Evolutionary conservation across 164 flowering plant genomes (phyloP).

Genomic region (Magnolia sinica): DNA sequence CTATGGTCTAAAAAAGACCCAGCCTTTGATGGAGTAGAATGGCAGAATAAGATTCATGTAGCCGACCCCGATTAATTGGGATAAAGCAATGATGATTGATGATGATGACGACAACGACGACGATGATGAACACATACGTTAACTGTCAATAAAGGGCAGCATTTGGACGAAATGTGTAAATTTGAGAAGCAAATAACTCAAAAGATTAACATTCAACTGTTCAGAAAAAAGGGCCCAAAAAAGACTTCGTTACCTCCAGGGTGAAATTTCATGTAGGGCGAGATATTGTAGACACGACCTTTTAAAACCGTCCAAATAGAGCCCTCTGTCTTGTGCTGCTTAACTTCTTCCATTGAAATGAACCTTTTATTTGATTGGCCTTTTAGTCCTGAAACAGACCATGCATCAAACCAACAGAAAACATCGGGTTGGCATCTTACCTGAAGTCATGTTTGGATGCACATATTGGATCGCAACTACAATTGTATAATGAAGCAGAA

Average conservation of each 20-base stretch:
- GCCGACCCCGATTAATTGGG: no score
- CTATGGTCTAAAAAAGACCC: no score
- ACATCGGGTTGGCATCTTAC: background rate
- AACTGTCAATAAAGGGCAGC: no score
- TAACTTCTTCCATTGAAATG: constrained; percentile 79
- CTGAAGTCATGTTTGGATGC: background rate
- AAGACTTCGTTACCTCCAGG: constrained; percentile 70
- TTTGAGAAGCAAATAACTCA: background rate
- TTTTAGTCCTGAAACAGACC: constrained; percentile 54
- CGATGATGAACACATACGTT: no score
- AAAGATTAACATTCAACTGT: background rate
- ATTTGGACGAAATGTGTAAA: background rate
- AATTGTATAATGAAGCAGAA: background rate
- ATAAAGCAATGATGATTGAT: background rate
- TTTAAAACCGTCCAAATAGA: constrained; percentile 93
- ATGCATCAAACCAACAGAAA: background rate
- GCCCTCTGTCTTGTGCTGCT: constrained; percentile 67
- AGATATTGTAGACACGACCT: constrained; percentile 93
- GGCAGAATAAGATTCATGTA: no score
- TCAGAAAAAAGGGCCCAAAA: background rate
- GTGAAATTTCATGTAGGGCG: constrained; percentile 94
- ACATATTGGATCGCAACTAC: background rate
- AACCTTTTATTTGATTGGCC: constrained; percentile 89
- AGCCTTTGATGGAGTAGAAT: no score
- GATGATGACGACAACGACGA: no score